Conservation (phyloP, 305 asterid species). For the Fraxinus platypoda region DNA sequence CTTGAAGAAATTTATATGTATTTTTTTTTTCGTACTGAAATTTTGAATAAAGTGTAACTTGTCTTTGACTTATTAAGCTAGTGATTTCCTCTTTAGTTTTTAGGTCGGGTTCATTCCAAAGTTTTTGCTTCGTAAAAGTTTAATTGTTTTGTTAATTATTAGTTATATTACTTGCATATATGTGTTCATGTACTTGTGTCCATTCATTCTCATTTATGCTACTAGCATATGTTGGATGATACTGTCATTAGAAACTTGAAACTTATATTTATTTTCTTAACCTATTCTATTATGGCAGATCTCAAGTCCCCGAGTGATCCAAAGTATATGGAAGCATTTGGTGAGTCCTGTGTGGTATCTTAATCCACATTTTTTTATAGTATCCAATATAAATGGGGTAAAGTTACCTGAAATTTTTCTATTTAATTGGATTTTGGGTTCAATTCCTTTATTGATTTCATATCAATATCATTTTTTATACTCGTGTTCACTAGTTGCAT, state of each 20-base stretch:
- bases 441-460: background rate
- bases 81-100: background rate
- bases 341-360: conserved; percentile 42
- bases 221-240: background rate
- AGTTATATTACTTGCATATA: background rate
- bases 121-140: background rate
- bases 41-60: background rate
- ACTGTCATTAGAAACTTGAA: background rate
- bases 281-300: conserved; percentile 52
- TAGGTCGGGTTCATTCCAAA: background rate
- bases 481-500: background rate
- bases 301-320: conserved; percentile 82
- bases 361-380: conserved; percentile 17
- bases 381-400: background rate
- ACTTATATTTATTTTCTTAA: conserved; percentile 14
- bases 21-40: background rate
- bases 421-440: background rate
- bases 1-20: conserved; percentile 9
- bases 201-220: background rate
- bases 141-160: background rate
- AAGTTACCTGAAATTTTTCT: background rate
- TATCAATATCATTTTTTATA: background rate
- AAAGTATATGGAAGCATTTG: conserved; percentile 91
- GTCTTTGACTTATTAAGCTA: background rate
- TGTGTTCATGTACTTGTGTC: background rate